These are phyloP conservation scores for Lizonia empirigonia DNA, from an alignment of 2,329 filamentous ascomycete genomes.

Conservation along the genomic window DNA sequence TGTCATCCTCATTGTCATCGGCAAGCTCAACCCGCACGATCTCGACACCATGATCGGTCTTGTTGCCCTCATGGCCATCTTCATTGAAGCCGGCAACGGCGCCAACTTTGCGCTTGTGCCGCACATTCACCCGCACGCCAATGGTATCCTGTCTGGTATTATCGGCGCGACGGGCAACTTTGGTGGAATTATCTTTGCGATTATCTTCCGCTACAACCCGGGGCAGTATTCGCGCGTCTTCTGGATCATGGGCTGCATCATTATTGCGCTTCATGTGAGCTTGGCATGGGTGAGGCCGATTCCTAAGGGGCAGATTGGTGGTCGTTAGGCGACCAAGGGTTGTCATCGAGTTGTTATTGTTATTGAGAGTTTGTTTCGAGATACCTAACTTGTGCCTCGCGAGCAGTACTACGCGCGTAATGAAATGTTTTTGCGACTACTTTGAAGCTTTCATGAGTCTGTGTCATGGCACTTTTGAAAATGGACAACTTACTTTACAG, in stretches of 20 bases:
- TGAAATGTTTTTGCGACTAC: no score
- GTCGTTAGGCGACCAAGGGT: conserved; percentile 31
- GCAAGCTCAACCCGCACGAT: conserved; percentile 65
- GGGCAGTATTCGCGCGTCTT: conserved; percentile 71
- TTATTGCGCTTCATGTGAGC: conserved; percentile 70
- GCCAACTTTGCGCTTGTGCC: conserved; percentile 86
- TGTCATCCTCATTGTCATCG: conserved; percentile 66
- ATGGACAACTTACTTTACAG: no score
- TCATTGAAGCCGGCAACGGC: conserved; percentile 84
- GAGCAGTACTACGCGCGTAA: no score
- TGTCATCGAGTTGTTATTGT: not conserved
- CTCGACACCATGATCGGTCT: conserved; percentile 75
- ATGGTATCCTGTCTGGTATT: conserved; percentile 77
- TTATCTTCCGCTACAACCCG: conserved; percentile 78
- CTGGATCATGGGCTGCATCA: conserved; percentile 82
- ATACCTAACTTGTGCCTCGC: no score
- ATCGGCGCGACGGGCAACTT: conserved; percentile 83
- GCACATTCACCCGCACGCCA: conserved; percentile 82
- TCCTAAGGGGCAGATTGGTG: conserved; percentile 60
- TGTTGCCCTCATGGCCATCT: conserved; percentile 76
- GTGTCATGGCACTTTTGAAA: no score
- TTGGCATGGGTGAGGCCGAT: conserved; percentile 68
- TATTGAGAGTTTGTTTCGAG: conserved; percentile 15
- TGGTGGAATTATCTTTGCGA: conserved; percentile 82
- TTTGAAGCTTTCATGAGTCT: no score